Evolutionary conservation across 495 filamentous ascomycete genomes (phyloP), one percentile per base, ranked within the genome.

Genomic region (Annulohypoxylon moriforme): DNA sequence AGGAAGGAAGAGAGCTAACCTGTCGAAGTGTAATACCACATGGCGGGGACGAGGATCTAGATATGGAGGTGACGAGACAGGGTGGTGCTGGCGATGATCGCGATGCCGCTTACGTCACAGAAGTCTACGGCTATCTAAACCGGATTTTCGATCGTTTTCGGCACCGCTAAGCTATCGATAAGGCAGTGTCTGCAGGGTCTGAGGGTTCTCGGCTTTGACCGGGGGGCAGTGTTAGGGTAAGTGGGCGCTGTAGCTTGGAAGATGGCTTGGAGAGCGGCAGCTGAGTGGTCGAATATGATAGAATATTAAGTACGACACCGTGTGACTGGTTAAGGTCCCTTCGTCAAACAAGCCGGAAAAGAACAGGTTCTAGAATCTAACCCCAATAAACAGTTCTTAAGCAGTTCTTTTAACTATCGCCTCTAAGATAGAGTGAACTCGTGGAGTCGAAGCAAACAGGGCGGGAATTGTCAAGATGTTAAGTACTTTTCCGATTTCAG

Each of bases 11-110:
- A 63, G 53, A 47, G 56, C 74, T 71, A 73, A 78, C 73, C 76
- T 72, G 76, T 76, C 33, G 73, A 76, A 64, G 67, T 67, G 60
- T 76, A 74, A 49, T 69, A 72, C 63, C 68, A 77, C 73, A 76
- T 77, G 50, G 49, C 49, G 71, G 65, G 71, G 71, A 64, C 40
- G 46, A 34, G 42, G 64, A 49, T 63, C 53, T 72, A 64, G 60
- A 60, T 70, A 64, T 55, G 62, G 3, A 63, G 22, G 29, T 8
- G 47, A 63, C 36, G 50, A 58, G 46, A 56, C 11, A 25, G 4
- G 42, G n/a, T 27, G 46, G 27, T 46, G 60, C 63, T 63, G 24
- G 44, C 58, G 64, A 63, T 72, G 60, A 67, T 63, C 31, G 44
- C 58, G 64, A 63, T 72, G 58, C 22, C 69, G 60, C 64, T 55